Evolutionary conservation across 2,329 filamentous ascomycete species (phyloP).

Genomic region (Zymoseptoria brevis): DNA sequence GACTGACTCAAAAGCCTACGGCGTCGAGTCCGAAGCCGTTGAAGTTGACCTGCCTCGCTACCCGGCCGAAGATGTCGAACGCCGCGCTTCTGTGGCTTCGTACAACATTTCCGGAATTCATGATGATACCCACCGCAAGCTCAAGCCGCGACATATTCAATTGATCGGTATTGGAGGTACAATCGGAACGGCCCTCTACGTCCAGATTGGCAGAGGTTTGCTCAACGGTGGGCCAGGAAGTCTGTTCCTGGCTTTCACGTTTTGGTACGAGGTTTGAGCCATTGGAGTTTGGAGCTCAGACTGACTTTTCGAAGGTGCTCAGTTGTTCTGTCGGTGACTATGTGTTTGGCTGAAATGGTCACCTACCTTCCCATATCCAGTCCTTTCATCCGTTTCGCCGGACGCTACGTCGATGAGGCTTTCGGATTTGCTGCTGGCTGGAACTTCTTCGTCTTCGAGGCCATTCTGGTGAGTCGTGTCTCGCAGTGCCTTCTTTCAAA

Average conservation of each 20-base stretch:
- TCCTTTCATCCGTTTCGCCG: conserved; percentile 70
- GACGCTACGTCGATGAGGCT: conserved; percentile 66
- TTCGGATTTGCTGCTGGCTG: conserved; percentile 43
- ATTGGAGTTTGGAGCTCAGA: background rate
- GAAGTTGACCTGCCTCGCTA: conserved; percentile 9
- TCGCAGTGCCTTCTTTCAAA: background rate
- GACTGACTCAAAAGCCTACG: conserved; percentile 7
- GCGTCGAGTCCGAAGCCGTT: conserved; percentile 2
- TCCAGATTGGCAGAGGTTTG: conserved; percentile 40
- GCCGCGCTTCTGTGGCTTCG: conserved; percentile 17
- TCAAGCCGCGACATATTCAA: conserved; percentile 40
- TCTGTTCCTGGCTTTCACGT: conserved; percentile 39
- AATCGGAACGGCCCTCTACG: conserved; percentile 42
- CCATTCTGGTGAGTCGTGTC: conserved; percentile 12
- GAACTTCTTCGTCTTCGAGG: conserved; percentile 27
- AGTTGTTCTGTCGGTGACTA: conserved; percentile 18
- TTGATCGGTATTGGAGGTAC: conserved; percentile 37
- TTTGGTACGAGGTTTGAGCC: conserved; percentile 28
- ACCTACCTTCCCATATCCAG: conserved; percentile 69
- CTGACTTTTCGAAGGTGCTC: conserved; percentile 12
- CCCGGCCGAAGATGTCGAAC: conserved; percentile 14
- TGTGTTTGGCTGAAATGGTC: conserved; percentile 63
- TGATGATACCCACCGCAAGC: conserved; percentile 35
- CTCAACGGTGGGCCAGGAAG: conserved; percentile 41
- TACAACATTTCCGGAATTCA: conserved; percentile 18